A percentile compares a stretch with the other conserved stretches of the same genome.
Conservation (phyloP, 805 yeast genomes). For the Lachancea mirantina region DNA sequence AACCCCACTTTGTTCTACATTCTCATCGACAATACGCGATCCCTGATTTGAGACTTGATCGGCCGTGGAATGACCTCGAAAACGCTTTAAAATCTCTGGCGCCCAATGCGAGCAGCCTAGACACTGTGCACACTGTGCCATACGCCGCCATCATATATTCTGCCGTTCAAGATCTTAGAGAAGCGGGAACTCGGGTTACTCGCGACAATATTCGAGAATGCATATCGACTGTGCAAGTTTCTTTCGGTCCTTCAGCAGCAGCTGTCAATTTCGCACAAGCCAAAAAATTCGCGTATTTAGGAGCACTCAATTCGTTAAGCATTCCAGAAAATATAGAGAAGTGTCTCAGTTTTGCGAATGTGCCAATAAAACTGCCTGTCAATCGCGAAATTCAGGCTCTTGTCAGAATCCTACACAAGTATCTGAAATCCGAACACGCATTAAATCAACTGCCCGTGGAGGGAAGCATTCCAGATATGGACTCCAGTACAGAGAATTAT, state of each 20-base stretch:
- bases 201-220: slow-evolving; percentile 21
- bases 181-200: slow-evolving; percentile 37
- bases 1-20: slow-evolving; percentile 59
- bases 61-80: slow-evolving; percentile 65
- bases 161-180: slow-evolving; percentile 63
- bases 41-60: slow-evolving; percentile 58
- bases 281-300: slow-evolving; percentile 36
- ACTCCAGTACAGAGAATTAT: slow-evolving; percentile 61
- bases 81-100: slow-evolving; percentile 37
- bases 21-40: slow-evolving; percentile 56
- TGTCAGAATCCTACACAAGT: slow-evolving; percentile 46
- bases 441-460: slow-evolving; percentile 53
- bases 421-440: slow-evolving; percentile 32
- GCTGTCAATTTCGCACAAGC: slow-evolving; percentile 48
- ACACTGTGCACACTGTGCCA: background rate
- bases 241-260: background rate
- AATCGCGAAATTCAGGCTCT: slow-evolving; percentile 23
- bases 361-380: background rate
- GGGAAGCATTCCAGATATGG: slow-evolving; percentile 85
- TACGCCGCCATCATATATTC: slow-evolving; percentile 36
- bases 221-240: background rate
- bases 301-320: slow-evolving; percentile 11
- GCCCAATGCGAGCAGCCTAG: background rate
- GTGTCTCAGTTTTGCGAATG: slow-evolving; percentile 1
- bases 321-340: slow-evolving; percentile 16